Conservation (phyloP, 139 green algal species). For the Closterium sp. region DNA sequence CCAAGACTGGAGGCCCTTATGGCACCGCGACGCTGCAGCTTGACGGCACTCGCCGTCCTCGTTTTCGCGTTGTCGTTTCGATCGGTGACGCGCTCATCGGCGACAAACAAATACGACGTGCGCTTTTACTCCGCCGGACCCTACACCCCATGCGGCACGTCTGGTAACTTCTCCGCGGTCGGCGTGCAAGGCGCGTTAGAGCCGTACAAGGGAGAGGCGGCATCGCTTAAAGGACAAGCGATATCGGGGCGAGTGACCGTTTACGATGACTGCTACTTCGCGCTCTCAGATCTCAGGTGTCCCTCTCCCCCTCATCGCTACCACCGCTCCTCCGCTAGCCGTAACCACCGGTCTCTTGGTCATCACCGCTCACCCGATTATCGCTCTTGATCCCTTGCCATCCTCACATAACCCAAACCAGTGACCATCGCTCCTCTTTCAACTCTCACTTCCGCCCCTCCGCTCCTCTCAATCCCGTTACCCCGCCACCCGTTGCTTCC, state of each 20-base stretch:
- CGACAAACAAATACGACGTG: background rate
- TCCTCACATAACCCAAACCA: background rate
- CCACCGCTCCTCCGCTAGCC: no score
- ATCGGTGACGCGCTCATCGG: background rate
- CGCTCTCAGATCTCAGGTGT: background rate
- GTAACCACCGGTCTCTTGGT: no score
- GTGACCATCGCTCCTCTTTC: background rate
- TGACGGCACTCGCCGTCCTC: background rate
- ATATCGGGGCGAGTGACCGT: background rate
- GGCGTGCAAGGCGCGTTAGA: background rate
- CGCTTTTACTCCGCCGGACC: background rate
- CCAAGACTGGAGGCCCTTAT: background rate
- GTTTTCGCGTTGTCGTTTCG: background rate
- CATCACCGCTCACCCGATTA: background rate
- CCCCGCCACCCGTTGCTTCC: background rate
- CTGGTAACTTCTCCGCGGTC: constrained; percentile 6
- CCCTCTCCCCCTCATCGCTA: background rate
- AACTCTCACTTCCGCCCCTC: background rate
- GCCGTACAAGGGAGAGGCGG: background rate
- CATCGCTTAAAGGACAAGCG: background rate
- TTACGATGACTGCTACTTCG: constrained; percentile 28
- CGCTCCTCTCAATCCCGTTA: background rate
- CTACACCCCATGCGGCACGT: constrained; percentile 7
- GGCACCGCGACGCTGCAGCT: background rate
- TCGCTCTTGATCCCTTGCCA: background rate